A percentile compares a stretch with the other conserved stretches of the same genome.
Conservation (phyloP, 2,329 filamentous ascomycete species). For the Trichophyton schoenleinii region DNA sequence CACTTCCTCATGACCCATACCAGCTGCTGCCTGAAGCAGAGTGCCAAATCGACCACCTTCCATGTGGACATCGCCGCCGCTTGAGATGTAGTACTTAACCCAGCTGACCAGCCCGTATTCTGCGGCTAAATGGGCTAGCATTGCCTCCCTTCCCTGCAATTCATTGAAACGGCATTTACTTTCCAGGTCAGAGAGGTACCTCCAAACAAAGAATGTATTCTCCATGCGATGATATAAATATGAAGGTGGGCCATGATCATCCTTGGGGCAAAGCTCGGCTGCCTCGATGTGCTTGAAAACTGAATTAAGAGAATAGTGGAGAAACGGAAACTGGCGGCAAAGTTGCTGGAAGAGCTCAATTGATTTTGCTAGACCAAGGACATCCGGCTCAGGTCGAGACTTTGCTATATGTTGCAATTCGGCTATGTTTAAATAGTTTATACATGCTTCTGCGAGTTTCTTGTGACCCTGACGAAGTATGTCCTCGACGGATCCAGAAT, state of each 20-base stretch:
- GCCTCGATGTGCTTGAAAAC: background rate
- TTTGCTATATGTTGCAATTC: background rate
- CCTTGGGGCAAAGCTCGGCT: background rate
- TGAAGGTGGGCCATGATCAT: background rate
- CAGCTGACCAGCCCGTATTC: background rate
- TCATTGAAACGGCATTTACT: background rate
- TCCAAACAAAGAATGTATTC: background rate
- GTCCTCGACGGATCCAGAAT: background rate
- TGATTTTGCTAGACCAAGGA: background rate
- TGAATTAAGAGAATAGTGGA: background rate
- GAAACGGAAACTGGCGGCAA: background rate
- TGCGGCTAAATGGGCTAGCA: background rate
- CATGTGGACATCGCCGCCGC: background rate
- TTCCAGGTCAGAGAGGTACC: background rate
- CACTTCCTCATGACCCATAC: conserved; percentile 1
- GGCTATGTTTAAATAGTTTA: background rate
- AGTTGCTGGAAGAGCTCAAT: background rate
- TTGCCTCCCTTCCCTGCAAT: background rate
- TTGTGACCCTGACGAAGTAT: background rate
- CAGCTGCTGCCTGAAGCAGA: background rate
- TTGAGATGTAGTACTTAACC: background rate
- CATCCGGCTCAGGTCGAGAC: background rate
- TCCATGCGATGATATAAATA: background rate
- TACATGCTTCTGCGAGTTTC: background rate
- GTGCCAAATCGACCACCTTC: background rate